Base-by-base conservation (phyloP, 176 grass and related monocot species). In the Typha latifolia region DNA sequence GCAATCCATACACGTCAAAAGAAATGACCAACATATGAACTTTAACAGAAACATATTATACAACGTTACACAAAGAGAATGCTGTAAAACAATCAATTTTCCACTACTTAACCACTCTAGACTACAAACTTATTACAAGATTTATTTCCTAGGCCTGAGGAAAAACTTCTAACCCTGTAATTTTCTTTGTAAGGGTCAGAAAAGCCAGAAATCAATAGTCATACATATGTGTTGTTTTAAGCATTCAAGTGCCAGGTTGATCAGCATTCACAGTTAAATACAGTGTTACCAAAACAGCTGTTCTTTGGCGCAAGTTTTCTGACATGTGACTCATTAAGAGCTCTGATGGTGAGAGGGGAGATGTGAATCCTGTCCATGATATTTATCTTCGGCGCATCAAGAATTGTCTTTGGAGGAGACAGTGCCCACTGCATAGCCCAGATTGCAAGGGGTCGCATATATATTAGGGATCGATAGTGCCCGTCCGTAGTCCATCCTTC, bases 341-440 rank as follows among this genome's bases (percentile, higher is more conserved):
- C 63, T 69, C 83, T 78, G 67, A 85, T 51, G n/a, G 82, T 79
- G n/a, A 70, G 69, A 22, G 82, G 77, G 47, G 84, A 81, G 63
- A 76, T 53, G 49, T 62, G 32, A 34, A 83, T 66, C 81, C 82
- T 91, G 18, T 91, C 87, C 91, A 96, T 96, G 66, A 86, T 83
- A 71, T 96, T 90, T 73, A 85, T 81, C 75, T 52, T 90, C 0
- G 91, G 91, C 0, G 91, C 87, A 63, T 96, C 74, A 0, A 96
- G 64, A 34, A 91, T 81, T 0, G 77, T 51, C 59, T 69, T 91
- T 24, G 82, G 79, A 20, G 82, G 84, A 18, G 80, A 81, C 62
- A 96, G 66, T 3, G 87, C 87, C 72, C 75, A 77, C 47, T 96
- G 91, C 91, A 96, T 96, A 32, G 87, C 87, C 91, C 91, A 96